These are phyloP conservation scores for Crithidia thermophila DNA, from an alignment of 208 protist species.

Conservation along the genomic window DNA sequence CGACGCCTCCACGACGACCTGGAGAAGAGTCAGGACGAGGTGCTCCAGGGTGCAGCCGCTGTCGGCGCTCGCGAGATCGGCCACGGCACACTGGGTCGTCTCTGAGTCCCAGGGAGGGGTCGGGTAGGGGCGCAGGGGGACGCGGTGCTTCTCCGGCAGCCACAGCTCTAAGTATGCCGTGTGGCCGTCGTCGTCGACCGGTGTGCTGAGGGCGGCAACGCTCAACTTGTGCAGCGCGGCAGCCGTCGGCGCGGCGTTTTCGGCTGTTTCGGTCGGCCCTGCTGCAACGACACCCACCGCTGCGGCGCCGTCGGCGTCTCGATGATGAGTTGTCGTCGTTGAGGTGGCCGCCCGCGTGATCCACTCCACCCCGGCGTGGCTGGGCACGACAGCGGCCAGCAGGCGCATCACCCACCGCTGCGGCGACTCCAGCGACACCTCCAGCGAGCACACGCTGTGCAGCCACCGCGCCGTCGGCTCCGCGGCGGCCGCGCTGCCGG, in stretches of 20 bases:
- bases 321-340: no score
- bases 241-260: not conserved
- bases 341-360: not conserved
- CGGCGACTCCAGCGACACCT: slow-evolving; percentile 27
- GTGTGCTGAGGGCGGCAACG: slow-evolving; percentile 2
- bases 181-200: slow-evolving; percentile 4
- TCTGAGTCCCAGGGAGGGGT: slow-evolving; percentile 17
- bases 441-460: slow-evolving; percentile 57
- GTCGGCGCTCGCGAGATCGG: not conserved
- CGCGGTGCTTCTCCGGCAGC: slow-evolving; percentile 78
- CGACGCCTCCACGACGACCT: slow-evolving; percentile 5
- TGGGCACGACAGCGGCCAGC: slow-evolving; percentile 20
- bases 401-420: slow-evolving; percentile 20
- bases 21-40: slow-evolving; percentile 18
- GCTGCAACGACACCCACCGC: no score
- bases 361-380: slow-evolving; percentile 26
- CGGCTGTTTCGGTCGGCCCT: no score
- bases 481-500: not conserved
- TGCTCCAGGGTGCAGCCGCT: not conserved
- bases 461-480: slow-evolving; percentile 53
- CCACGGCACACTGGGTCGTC: slow-evolving; percentile 3
- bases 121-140: slow-evolving; percentile 61
- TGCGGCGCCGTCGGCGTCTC: no score
- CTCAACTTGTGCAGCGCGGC: not conserved
- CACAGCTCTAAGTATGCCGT: slow-evolving; percentile 60